Evolutionary conservation across 1,284 basidiomycete genomes (phyloP).

Genomic region (Tausonia pullulans): DNA sequence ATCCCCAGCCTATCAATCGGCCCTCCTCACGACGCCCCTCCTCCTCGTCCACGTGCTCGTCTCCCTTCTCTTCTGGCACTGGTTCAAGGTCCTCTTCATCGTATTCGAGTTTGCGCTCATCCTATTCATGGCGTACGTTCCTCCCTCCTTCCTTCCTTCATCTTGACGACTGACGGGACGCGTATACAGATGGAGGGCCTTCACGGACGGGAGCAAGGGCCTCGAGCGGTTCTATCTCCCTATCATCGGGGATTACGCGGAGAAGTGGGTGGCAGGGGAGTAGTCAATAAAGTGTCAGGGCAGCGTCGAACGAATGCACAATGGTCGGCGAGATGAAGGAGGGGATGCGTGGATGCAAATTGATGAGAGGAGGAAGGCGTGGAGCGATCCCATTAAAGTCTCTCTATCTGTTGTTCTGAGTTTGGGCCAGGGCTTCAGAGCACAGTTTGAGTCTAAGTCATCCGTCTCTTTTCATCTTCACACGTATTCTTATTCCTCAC

Average conservation of each 20-base stretch:
- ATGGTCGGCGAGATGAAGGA: too few relatives aligned
- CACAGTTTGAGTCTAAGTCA: too few relatives aligned
- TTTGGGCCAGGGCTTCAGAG: too few relatives aligned
- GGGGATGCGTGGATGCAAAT: too few relatives aligned
- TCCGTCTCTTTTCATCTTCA: too few relatives aligned
- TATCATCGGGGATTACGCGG: slow-evolving; percentile 55
- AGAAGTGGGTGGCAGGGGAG: slow-evolving; percentile 60
- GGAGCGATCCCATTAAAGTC: too few relatives aligned
- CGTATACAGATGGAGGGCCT: slow-evolving; percentile 47
- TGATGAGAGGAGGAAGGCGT: too few relatives aligned
- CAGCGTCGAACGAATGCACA: too few relatives aligned
- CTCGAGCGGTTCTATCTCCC: slow-evolving; percentile 33
- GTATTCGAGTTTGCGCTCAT: slow-evolving; percentile 21
- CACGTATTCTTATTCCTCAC: too few relatives aligned
- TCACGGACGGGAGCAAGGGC: slow-evolving; percentile 48
- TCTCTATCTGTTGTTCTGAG: too few relatives aligned
- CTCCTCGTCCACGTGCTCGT: slow-evolving; percentile 51
- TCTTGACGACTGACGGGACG: slow-evolving; percentile 11
- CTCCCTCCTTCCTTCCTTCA: slow-evolving; percentile 4
- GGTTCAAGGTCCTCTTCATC: slow-evolving; percentile 18
- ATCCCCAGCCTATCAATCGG: slow-evolving; percentile 65
- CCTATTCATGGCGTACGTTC: slow-evolving; percentile 48
- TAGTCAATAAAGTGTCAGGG: slow-evolving; percentile 25
- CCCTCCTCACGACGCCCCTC: slow-evolving; percentile 55
- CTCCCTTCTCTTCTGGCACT: slow-evolving; percentile 39